These are phyloP conservation scores for Annulohypoxylon truncatum DNA, from an alignment of 2,329 filamentous ascomycete species.

Conservation along the genomic window DNA sequence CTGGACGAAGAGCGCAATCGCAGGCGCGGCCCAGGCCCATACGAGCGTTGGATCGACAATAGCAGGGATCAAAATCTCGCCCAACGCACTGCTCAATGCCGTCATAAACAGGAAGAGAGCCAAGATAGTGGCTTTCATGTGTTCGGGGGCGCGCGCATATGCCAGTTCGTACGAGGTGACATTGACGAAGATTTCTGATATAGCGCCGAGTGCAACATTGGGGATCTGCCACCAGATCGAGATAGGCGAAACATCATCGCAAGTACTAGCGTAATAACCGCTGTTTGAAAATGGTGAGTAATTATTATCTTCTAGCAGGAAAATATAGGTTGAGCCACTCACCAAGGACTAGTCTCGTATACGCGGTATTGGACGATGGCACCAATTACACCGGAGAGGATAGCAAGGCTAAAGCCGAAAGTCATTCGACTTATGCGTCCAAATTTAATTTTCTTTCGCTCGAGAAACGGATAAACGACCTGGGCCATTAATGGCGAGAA, in stretches of 20 bases:
- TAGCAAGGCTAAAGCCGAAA: constrained; percentile 64
- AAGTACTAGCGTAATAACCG: constrained; percentile 59
- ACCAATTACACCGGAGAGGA: constrained; percentile 65
- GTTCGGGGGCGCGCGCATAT: constrained; percentile 73
- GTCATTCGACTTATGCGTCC: constrained; percentile 69
- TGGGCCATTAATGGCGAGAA: constrained; percentile 64
- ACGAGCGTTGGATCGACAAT: constrained; percentile 58
- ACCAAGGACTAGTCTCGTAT: constrained; percentile 66
- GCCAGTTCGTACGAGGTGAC: constrained; percentile 75
- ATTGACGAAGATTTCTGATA: constrained; percentile 68
- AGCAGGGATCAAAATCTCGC: constrained; percentile 57
- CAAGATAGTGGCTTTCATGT: constrained; percentile 71
- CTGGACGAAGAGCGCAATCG: constrained; percentile 60
- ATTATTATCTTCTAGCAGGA: background rate
- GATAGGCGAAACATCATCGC: constrained; percentile 55
- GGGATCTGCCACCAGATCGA: constrained; percentile 65
- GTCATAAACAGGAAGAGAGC: constrained; percentile 68
- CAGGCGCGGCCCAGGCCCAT: constrained; percentile 53
- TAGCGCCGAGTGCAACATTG: constrained; percentile 62
- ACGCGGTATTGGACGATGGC: constrained; percentile 68
- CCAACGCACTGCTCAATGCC: constrained; percentile 65
- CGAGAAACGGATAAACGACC: constrained; percentile 68
- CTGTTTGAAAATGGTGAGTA: constrained; percentile 25
- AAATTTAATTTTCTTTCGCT: constrained; percentile 63
- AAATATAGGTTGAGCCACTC: constrained; percentile 12